A percentile compares a stretch with the other conserved stretches of the same genome.
Evolutionary conservation across 495 filamentous ascomycete genomes (phyloP).

Genomic region (Podospora fimiseda): DNA sequence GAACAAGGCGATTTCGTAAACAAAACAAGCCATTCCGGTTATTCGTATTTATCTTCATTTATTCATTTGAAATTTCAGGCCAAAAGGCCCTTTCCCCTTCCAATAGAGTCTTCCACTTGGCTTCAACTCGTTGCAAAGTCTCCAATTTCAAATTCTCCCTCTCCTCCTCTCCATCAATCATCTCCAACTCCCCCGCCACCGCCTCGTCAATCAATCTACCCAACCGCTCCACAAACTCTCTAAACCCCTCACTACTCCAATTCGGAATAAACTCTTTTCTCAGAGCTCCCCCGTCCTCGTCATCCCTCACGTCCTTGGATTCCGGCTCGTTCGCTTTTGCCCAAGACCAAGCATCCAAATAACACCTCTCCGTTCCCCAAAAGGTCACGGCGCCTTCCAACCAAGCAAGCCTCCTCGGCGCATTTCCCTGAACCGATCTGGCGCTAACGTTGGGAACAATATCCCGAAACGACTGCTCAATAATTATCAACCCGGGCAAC

Average conservation of each 20-base stretch:
- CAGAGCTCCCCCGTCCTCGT: slow-evolving; percentile 57
- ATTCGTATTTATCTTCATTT: no score
- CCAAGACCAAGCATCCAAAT: slow-evolving; percentile 54
- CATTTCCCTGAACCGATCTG: not conserved
- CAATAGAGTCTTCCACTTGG: slow-evolving; percentile 28
- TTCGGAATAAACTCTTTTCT: slow-evolving; percentile 59
- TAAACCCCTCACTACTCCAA: slow-evolving; percentile 57
- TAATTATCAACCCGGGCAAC: slow-evolving; percentile 26
- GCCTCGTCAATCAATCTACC: slow-evolving; percentile 27
- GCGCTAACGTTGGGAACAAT: slow-evolving; percentile 6
- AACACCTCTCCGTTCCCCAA: slow-evolving; percentile 67
- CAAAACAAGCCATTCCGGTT: no score
- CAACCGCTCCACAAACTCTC: slow-evolving; percentile 43
- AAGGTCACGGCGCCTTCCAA: slow-evolving; percentile 64
- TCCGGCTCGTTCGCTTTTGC: slow-evolving; percentile 36
- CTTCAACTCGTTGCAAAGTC: slow-evolving; percentile 25
- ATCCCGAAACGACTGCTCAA: slow-evolving; percentile 31
- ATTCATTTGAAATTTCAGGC: slow-evolving; percentile 23
- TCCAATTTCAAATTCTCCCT: slow-evolving; percentile 12
- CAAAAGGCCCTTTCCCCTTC: slow-evolving; percentile 31
- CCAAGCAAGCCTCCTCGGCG: slow-evolving; percentile 16
- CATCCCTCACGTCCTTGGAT: slow-evolving; percentile 18
- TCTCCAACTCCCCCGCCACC: slow-evolving; percentile 17
- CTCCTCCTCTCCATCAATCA: slow-evolving; percentile 10
- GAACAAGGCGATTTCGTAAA: no score